phyloP scores from a whole-genome alignment of 345 rosid genomes.

The Brassica carinata region DNA sequence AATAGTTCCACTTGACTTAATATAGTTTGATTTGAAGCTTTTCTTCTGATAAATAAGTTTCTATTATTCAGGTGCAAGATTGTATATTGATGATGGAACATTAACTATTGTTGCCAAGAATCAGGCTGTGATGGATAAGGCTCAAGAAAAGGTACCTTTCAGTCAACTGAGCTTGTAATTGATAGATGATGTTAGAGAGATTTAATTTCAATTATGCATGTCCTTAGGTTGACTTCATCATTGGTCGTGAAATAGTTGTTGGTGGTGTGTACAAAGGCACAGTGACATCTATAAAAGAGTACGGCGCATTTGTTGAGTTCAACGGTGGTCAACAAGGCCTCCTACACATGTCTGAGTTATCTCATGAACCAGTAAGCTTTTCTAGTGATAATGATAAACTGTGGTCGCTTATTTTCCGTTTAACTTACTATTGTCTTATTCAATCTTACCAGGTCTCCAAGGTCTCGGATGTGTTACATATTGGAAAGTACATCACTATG shows the following conservation, averaged over 20 bases:
- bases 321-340: constrained; percentile 95
- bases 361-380: constrained; percentile 80
- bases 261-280: constrained; percentile 88
- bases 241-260: constrained; percentile 87
- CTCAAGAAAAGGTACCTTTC: constrained; percentile 68
- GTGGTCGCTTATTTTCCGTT: neutral
- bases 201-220: constrained; percentile 31
- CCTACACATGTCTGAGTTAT: constrained; percentile 90
- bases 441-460: constrained; percentile 63
- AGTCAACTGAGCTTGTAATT: constrained; percentile 4
- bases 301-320: constrained; percentile 97
- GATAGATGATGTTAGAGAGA: neutral
- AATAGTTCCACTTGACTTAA: neutral
- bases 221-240: constrained; percentile 68
- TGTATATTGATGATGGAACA: constrained; percentile 75
- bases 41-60: constrained; percentile 4
- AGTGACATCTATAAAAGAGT: constrained; percentile 87
- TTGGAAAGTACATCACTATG: constrained; percentile 77
- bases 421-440: neutral
- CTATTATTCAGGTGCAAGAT: constrained; percentile 61
- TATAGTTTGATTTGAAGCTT: neutral
- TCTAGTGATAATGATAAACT: neutral
- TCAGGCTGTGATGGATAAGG: constrained; percentile 73
- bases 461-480: constrained; percentile 73
- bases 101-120: constrained; percentile 84